These are phyloP conservation scores for Aspergillus saccharolyticus DNA, from an alignment of 495 filamentous ascomycete species.

Conservation along the genomic window DNA sequence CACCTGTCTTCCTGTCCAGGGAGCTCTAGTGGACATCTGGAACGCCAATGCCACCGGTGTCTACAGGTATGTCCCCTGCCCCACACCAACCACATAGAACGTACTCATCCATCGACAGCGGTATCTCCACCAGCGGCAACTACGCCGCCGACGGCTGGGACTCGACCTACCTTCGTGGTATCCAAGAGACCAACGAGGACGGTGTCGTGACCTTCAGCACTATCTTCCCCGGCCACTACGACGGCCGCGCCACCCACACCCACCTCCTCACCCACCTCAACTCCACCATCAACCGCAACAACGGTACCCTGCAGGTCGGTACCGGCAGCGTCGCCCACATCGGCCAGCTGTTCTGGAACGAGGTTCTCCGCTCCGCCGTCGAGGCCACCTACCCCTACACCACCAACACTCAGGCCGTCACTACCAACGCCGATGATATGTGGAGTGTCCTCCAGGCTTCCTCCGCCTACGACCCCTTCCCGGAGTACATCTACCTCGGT, in stretches of 20 bases:
- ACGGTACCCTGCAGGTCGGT: constrained; percentile 39
- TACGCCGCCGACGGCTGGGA: constrained; percentile 34
- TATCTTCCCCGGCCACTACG: constrained; percentile 58
- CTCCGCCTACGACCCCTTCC: constrained; percentile 32
- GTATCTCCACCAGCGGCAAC: constrained; percentile 31
- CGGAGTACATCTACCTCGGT: constrained; percentile 44
- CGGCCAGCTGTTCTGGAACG: constrained; percentile 59
- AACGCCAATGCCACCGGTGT: constrained; percentile 49
- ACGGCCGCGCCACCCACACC: constrained; percentile 54
- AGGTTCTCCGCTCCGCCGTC: constrained; percentile 51
- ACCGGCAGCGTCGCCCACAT: constrained; percentile 34
- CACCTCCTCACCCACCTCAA: constrained; percentile 50
- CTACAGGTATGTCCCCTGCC: constrained; percentile 34
- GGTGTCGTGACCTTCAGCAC: constrained; percentile 54
- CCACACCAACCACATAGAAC: too few relatives aligned
- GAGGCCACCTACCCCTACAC: constrained; percentile 52
- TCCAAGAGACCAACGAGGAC: constrained; percentile 49
- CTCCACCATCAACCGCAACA: constrained; percentile 43
- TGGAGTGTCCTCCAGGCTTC: constrained; percentile 30
- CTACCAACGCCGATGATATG: constrained; percentile 43
- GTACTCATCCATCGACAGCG: constrained; percentile 14
- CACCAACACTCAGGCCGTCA: constrained; percentile 49
- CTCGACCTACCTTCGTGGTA: constrained; percentile 49
- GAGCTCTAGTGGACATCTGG: constrained; percentile 34
- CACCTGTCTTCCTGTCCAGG: constrained; percentile 29